phyloP scores from a whole-genome alignment of 1,139 yeast genomes.

The Zygosaccharomyces sapae region DNA sequence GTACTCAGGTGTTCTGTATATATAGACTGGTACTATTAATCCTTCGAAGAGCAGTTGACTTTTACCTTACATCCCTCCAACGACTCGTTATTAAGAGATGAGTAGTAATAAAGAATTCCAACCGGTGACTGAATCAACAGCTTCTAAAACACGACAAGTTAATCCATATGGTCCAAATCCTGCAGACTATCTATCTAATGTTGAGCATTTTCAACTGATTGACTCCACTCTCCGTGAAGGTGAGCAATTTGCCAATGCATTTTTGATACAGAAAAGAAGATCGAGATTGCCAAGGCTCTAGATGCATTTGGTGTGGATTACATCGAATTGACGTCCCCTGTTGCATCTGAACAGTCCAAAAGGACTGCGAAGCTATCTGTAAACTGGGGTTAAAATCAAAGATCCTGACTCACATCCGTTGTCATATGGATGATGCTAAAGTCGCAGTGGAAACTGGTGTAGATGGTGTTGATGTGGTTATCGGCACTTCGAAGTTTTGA shows the following conservation, averaged over 20 bases:
- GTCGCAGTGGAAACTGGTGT: slow-evolving; percentile 98
- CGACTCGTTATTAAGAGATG: neutral
- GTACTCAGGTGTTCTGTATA: neutral
- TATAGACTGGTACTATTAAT: too few relatives aligned
- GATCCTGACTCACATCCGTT: slow-evolving; percentile 85
- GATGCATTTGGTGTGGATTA: slow-evolving; percentile 98
- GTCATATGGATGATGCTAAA: slow-evolving; percentile 98
- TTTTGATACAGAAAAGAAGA: slow-evolving; percentile 90
- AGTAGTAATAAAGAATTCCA: slow-evolving; percentile 35
- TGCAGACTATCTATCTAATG: slow-evolving; percentile 86
- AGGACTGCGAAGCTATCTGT: slow-evolving; percentile 96
- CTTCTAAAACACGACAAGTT: slow-evolving; percentile 27
- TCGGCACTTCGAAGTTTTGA: slow-evolving; percentile 93
- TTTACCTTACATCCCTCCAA: too few relatives aligned
- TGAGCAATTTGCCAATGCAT: slow-evolving; percentile 97
- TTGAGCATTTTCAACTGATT: slow-evolving; percentile 81
- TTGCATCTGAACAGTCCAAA: slow-evolving; percentile 89
- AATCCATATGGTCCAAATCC: slow-evolving; percentile 98
- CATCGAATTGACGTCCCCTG: slow-evolving; percentile 96
- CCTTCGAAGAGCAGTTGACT: too few relatives aligned
- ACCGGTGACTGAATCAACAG: slow-evolving; percentile 48
- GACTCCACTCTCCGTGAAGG: slow-evolving; percentile 98
- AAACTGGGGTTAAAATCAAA: slow-evolving; percentile 94
- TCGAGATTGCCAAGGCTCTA: slow-evolving; percentile 94
- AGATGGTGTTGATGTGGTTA: slow-evolving; percentile 97